These are phyloP conservation scores for Boletus smithii DNA, from an alignment of 1,284 basidiomycete genomes.

Conservation along the genomic window DNA sequence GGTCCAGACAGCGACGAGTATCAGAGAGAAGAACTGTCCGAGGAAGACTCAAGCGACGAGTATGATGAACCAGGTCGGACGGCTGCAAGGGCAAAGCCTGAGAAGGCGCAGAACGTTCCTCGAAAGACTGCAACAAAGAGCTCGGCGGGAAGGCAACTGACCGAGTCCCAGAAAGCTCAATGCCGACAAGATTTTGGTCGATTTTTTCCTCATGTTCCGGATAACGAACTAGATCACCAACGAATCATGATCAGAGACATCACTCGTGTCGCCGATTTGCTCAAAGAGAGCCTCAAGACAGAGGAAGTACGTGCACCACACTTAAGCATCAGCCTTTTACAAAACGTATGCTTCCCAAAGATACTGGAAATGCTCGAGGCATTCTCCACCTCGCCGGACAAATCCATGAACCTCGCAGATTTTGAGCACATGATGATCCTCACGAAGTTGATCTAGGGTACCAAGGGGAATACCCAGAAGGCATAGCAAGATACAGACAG, in stretches of 20 bases:
- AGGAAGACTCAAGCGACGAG: constrained; percentile 31
- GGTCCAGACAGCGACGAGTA: constrained; percentile 30
- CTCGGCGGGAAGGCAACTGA: constrained; percentile 34
- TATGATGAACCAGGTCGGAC: constrained; percentile 16
- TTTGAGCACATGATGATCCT: constrained; percentile 70
- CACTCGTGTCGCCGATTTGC: constrained; percentile 48
- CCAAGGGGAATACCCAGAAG: no score
- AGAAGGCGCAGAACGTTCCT: constrained; percentile 9
- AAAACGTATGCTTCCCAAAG: constrained; percentile 38
- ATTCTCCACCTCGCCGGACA: constrained; percentile 66
- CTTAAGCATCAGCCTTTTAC: not conserved
- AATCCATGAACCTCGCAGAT: constrained; percentile 61
- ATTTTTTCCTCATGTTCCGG: constrained; percentile 57
- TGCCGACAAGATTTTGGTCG: constrained; percentile 58
- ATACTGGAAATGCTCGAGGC: constrained; percentile 70
- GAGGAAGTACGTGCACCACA: constrained; percentile 53
- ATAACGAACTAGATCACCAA: constrained; percentile 44
- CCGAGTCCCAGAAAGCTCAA: constrained; percentile 50
- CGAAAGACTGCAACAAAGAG: constrained; percentile 3
- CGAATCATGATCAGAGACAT: constrained; percentile 64
- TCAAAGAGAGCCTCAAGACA: constrained; percentile 66
- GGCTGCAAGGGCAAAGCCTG: constrained; percentile 6
- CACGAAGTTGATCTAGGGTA: constrained; percentile 45
- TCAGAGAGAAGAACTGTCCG: constrained; percentile 17
- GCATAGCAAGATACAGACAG: not conserved